A percentile compares a stretch with the other conserved stretches of the same genome.
Conservation (phyloP, 1,284 basidiomycete species). For the Ceratobasidium sp. region DNA sequence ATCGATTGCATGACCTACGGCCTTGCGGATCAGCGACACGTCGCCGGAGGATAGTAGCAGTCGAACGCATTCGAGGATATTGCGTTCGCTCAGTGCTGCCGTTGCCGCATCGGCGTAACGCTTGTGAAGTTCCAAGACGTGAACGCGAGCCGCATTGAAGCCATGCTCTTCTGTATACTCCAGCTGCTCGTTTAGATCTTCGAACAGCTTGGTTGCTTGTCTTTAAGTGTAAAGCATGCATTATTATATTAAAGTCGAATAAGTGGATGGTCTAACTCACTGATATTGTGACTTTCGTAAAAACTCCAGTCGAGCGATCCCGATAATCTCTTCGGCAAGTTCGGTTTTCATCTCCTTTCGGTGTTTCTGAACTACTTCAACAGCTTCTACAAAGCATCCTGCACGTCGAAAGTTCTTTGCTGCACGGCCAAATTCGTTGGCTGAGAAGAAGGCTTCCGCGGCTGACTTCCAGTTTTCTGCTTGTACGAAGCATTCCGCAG, state of each 20-base stretch:
- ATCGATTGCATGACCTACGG: slow-evolving; percentile 68
- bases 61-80: slow-evolving; percentile 51
- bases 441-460: slow-evolving; percentile 65
- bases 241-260: not conserved
- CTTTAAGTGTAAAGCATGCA: slow-evolving; percentile 43
- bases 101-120: slow-evolving; percentile 68
- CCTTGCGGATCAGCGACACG: slow-evolving; percentile 54
- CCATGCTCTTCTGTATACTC: slow-evolving; percentile 71
- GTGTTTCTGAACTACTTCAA: slow-evolving; percentile 62
- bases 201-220: slow-evolving; percentile 64
- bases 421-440: slow-evolving; percentile 58
- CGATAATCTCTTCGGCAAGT: slow-evolving; percentile 61
- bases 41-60: not conserved
- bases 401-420: slow-evolving; percentile 65
- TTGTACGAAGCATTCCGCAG: slow-evolving; percentile 68
- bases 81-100: slow-evolving; percentile 65
- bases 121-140: slow-evolving; percentile 63
- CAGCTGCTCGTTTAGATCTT: slow-evolving; percentile 62
- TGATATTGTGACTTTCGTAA: slow-evolving; percentile 61
- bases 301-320: slow-evolving; percentile 66
- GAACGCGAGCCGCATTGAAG: slow-evolving; percentile 66
- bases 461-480: slow-evolving; percentile 55
- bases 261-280: slow-evolving; percentile 58
- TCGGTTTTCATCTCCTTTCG: slow-evolving; percentile 58
- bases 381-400: slow-evolving; percentile 68